These are phyloP conservation scores for Linum lewisii DNA, from an alignment of 345 rosid species.

Conservation along the genomic window DNA sequence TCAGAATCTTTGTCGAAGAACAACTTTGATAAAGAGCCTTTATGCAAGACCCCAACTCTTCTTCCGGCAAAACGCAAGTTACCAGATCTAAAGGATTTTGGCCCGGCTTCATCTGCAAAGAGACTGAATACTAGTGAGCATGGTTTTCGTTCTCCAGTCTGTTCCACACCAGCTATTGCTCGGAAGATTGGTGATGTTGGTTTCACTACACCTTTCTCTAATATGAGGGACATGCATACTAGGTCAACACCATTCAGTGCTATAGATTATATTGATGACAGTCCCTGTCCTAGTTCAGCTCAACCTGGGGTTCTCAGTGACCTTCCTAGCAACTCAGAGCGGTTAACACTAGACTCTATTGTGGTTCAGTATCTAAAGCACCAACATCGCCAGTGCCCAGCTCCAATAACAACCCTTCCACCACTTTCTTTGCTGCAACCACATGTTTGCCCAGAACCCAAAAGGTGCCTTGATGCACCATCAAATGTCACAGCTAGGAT, in stretches of 20 bases:
- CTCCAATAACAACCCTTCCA: conserved; percentile 96
- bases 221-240: conserved; percentile 32
- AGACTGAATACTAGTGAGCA: conserved; percentile 57
- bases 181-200: conserved; percentile 41
- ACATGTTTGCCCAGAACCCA: conserved; percentile 96
- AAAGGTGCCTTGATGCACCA: conserved; percentile 84
- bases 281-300: conserved; percentile 35
- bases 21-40: conserved; percentile 40
- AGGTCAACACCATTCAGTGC: conserved; percentile 30
- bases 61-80: conserved; percentile 73
- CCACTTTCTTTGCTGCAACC: conserved; percentile 90
- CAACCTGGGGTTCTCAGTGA: conserved; percentile 47
- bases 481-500: conserved; percentile 76
- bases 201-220: conserved; percentile 50
- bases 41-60: conserved; percentile 55
- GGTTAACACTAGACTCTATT: conserved; percentile 70
- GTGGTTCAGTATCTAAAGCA: conserved; percentile 94
- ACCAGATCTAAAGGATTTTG: conserved; percentile 57
- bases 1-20: conserved; percentile 31
- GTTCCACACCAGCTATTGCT: conserved; percentile 38
- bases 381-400: conserved; percentile 97
- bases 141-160: conserved; percentile 56
- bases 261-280: conserved; percentile 38
- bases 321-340: conserved; percentile 55
- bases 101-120: conserved; percentile 46